A percentile compares a stretch with the other conserved stretches of the same genome.
These are phyloP conservation scores for Spizellomyces punctatus DNA, from an alignment of 192 early-diverging fungal species.

Conservation along the genomic window DNA sequence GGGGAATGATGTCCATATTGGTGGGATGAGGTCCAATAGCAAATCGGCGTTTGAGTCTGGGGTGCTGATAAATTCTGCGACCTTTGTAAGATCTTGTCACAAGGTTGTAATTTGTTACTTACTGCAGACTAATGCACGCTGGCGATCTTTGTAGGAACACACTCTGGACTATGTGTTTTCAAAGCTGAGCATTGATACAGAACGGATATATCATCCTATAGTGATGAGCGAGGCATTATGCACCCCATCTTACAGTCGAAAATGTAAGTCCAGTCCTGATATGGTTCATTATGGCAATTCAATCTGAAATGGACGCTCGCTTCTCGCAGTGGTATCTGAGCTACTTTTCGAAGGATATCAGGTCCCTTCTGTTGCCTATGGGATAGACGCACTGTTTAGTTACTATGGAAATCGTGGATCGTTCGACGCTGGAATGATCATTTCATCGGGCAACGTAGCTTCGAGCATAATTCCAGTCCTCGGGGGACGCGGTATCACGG, in stretches of 20 bases:
- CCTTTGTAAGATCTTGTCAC: conserved; percentile 56
- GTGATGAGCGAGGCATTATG: conserved; percentile 88
- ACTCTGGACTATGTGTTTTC: conserved; percentile 86
- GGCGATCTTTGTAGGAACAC: conserved; percentile 63
- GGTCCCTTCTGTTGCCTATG: conserved; percentile 76
- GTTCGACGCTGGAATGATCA: conserved; percentile 63
- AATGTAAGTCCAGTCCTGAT: conserved; percentile 48
- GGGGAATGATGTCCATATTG: conserved; percentile 68
- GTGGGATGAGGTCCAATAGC: conserved; percentile 50
- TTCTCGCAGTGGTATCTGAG: conserved; percentile 75
- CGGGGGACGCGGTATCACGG: conserved; percentile 59
- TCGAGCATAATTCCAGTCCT: conserved; percentile 79
- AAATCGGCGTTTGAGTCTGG: conserved; percentile 68
- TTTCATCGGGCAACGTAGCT: conserved; percentile 70
- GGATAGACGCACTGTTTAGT: conserved; percentile 87
- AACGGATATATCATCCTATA: conserved; percentile 76
- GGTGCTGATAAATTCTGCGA: conserved; percentile 72
- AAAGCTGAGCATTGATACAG: conserved; percentile 72
- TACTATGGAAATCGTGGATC: conserved; percentile 71
- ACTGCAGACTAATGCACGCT: conserved; percentile 18
- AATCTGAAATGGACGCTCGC: neutral
- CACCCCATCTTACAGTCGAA: conserved; percentile 73
- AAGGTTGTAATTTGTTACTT: neutral
- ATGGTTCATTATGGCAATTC: conserved; percentile 1
- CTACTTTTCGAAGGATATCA: conserved; percentile 86